A percentile compares a stretch with the other conserved stretches of the same genome.
Conservation (phyloP, 768 basidiomycete genomes). For the Termitomyces sp. region DNA sequence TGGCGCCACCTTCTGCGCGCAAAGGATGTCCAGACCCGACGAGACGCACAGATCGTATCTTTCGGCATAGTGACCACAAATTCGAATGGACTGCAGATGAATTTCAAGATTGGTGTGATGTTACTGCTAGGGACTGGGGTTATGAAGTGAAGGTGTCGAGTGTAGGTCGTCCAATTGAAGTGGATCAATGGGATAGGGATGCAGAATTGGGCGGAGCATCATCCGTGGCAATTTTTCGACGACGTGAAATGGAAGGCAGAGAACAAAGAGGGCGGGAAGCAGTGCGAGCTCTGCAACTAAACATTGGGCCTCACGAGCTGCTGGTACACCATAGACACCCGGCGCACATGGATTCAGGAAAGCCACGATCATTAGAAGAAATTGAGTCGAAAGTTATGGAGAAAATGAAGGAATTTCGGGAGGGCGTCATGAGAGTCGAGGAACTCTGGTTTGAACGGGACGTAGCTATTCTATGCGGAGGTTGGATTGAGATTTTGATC, state of each 20-base stretch:
- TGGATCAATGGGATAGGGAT: constrained; percentile 72
- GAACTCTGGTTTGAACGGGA: constrained; percentile 46
- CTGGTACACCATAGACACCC: constrained; percentile 42
- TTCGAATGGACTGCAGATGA: constrained; percentile 85
- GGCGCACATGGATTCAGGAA: constrained; percentile 42
- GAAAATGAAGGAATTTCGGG: constrained; percentile 50
- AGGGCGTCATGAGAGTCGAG: constrained; percentile 42
- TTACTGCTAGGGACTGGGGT: constrained; percentile 59
- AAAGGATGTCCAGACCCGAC: constrained; percentile 71
- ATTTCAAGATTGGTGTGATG: constrained; percentile 58
- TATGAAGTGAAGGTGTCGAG: constrained; percentile 57
- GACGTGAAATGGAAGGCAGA: constrained; percentile 32
- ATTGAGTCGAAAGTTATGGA: constrained; percentile 45
- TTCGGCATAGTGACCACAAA: constrained; percentile 81
- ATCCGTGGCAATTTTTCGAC: constrained; percentile 58
- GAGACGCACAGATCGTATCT: constrained; percentile 61
- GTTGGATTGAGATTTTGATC: constrained; percentile 52
- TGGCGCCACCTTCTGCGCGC: constrained; percentile 32
- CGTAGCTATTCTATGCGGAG: constrained; percentile 46
- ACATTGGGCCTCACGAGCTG: constrained; percentile 35
- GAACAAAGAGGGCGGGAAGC: constrained; percentile 30
- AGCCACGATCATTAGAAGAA: constrained; percentile 33
- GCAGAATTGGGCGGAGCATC: constrained; percentile 58
- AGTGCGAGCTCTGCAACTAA: constrained; percentile 20
- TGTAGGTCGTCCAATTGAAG: constrained; percentile 52